Evolutionary conservation across 371 early-diverging fungal genomes (phyloP).

Genomic region (Haplosporangium sp.): DNA sequence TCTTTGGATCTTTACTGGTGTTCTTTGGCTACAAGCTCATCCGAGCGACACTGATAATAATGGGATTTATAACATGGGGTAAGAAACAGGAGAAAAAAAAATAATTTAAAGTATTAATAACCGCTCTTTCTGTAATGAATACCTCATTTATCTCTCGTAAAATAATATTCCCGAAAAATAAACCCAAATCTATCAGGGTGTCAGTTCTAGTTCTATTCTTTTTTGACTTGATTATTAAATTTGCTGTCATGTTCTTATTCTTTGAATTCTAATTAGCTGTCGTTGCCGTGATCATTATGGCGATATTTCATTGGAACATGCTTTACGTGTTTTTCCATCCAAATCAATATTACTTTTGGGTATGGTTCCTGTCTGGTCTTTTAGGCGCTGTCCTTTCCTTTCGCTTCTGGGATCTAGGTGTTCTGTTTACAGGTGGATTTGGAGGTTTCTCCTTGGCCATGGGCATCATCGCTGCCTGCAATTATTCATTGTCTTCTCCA

Average conservation of each 20-base stretch:
- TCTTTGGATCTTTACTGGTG: constrained; percentile 40
- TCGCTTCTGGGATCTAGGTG: constrained; percentile 45
- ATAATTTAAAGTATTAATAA: neutral
- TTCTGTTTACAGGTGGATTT: constrained; percentile 40
- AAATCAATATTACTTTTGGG: constrained; percentile 32
- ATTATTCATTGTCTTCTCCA: constrained; percentile 1
- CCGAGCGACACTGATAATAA: constrained; percentile 48
- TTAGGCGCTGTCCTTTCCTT: constrained; percentile 31
- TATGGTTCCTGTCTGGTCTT: constrained; percentile 35
- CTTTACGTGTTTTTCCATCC: constrained; percentile 31
- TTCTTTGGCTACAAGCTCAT: constrained; percentile 57
- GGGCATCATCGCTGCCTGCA: constrained; percentile 41
- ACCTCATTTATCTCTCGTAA: neutral
- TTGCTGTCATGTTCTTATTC: neutral
- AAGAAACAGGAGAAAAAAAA: constrained; percentile 15
- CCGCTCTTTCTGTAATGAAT: too few relatives aligned
- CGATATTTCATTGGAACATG: constrained; percentile 20
- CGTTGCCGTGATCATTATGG: constrained; percentile 19
- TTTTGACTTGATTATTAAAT: too few relatives aligned
- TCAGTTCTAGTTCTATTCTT: neutral
- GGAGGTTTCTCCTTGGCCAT: constrained; percentile 48
- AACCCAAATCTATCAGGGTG: neutral
- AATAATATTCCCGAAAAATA: neutral
- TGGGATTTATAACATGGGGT: constrained; percentile 55
- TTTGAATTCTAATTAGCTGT: constrained; percentile 21